Base-by-base conservation (phyloP, 2,329 filamentous ascomycete genomes). In the Aspergillus brasiliensis region DNA sequence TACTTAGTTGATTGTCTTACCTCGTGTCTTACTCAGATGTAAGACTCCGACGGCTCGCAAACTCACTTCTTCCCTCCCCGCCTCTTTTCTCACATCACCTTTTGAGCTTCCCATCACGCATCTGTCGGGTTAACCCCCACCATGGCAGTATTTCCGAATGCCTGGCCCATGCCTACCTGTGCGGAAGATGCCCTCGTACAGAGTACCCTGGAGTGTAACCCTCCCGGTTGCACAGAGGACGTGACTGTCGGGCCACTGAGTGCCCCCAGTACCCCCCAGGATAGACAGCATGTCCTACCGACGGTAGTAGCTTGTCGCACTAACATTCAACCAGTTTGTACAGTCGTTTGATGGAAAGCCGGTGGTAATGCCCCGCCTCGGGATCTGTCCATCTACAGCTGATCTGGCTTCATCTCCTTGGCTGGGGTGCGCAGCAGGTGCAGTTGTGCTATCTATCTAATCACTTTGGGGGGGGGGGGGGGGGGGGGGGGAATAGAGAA, bases 181-280 rank as follows among this genome's bases (percentile, higher is more conserved):
- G 38, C 40, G 37, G 52, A 2, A 46, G 38, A 17, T 27, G 11
- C 17, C 52, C 52, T 46, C 52, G 52, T 55, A 55, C 38, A 55
- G 17, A 40, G 31, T 46, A 25, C 25, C 38, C 31, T 31, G 52
- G 34, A 11, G 52, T 55, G 52, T 46, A 31, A 55, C 52, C 38
- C 10, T n/a, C 34, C 23, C 15, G 8, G 51, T 27, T 23, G n/a
- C 23, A 21, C 34, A 53, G 19, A 44, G 46, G 46, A n/a, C 46
- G 46, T 31, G 25, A 49, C n/a, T 17, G 25, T 17, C 27, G 46
- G 25, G 25, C 46, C 46, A 49, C 15, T 49, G 25, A 28, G 23
- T 5, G 46, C 25, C 23, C 46, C 23, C 13, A 27, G 15, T 27
- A n/a, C 25, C 46, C 46, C 31, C 13, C 23, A 8, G 25, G 8